Percentiles rank a stretch among this genome's conserved stretches.
Conservation (phyloP, 345 rosid genomes). For the Aurinia saxatilis region DNA sequence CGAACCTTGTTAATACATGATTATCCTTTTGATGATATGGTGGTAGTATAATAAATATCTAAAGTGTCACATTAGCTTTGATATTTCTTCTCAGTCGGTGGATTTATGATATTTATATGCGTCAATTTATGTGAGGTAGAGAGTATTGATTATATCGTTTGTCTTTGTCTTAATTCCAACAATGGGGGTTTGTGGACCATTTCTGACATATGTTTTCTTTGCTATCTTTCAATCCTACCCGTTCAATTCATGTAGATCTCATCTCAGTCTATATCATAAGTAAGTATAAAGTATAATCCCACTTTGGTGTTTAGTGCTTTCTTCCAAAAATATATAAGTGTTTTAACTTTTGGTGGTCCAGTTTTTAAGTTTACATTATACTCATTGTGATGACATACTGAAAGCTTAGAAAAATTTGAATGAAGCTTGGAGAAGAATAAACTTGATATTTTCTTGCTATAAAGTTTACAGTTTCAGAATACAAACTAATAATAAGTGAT, state of each 20-base stretch:
- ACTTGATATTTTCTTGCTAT: too few species aligned
- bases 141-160: not conserved
- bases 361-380: not conserved
- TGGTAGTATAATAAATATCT: too few species aligned
- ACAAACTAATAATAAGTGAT: too few species aligned
- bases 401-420: too few species aligned
- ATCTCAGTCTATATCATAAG: not conserved
- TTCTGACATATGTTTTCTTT: constrained; percentile 21
- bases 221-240: constrained; percentile 1
- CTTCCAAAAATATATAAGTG: not conserved
- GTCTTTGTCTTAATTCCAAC: constrained; percentile 1
- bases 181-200: constrained; percentile 23
- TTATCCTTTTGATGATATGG: not conserved
- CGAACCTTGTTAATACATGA: not conserved
- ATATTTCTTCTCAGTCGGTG: constrained; percentile 10
- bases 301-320: not conserved
- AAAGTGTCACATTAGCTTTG: too few species aligned
- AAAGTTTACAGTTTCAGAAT: too few species aligned
- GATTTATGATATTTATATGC: not conserved
- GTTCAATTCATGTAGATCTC: constrained; percentile 4
- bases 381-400: not conserved
- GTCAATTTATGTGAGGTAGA: constrained; percentile 1
- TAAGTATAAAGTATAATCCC: constrained; percentile 1
- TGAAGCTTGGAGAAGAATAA: too few species aligned
- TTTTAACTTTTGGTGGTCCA: not conserved